phyloP scores from a whole-genome alignment of 2,329 filamentous ascomycete species.

The Rosellinia necatrix region DNA sequence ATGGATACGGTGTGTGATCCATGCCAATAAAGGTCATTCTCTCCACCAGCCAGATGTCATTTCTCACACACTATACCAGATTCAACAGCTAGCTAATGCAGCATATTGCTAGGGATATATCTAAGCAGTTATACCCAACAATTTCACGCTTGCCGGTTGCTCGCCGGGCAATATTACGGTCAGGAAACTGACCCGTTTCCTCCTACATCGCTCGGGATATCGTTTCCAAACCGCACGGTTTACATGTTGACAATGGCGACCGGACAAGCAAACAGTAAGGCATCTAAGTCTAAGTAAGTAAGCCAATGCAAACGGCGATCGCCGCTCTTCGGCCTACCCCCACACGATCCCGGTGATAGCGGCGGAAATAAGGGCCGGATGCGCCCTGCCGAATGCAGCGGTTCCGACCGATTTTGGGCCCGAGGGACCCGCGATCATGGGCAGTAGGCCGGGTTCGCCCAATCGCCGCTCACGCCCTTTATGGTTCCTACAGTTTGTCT shows the following conservation, averaged over 20 bases:
- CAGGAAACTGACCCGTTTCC: no score
- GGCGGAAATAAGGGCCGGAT: constrained; percentile 8
- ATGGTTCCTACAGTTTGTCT: background rate
- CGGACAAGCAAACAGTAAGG: background rate
- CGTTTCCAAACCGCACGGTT: no score
- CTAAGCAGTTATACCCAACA: no score
- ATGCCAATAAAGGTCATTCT: background rate
- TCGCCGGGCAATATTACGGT: no score
- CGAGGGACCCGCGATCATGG: background rate
- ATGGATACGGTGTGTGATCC: background rate
- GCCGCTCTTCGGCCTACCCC: constrained; percentile 7
- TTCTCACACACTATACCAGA: no score
- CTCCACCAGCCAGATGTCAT: no score
- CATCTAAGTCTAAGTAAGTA: background rate
- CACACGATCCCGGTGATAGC: constrained; percentile 7
- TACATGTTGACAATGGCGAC: no score
- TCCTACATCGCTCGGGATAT: no score
- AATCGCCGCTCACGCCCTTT: background rate
- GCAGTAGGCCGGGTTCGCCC: background rate
- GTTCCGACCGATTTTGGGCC: background rate
- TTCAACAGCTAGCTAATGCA: no score
- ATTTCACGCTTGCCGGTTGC: no score
- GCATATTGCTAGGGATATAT: no score
- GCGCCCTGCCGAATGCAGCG: constrained; percentile 8
- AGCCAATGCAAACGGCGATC: background rate